A percentile compares a stretch with the other conserved stretches of the same genome.
Conservation (phyloP, 306 rosid genomes). For the Coriaria nepalensis region DNA sequence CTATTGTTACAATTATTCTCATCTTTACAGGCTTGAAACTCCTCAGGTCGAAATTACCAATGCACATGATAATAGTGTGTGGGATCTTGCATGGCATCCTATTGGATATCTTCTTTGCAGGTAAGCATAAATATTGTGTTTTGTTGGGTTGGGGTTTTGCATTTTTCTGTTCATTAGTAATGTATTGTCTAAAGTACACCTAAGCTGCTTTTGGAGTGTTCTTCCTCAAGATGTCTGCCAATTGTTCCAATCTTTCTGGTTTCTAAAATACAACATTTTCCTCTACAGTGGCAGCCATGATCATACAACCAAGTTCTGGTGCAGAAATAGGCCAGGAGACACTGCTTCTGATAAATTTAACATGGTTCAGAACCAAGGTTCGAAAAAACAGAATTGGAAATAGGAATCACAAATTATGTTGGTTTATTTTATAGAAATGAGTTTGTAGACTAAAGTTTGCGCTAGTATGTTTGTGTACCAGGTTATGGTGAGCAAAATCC, state of each 20-base stretch:
- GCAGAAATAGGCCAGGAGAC: slow-evolving; percentile 98
- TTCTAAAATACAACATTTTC: background rate
- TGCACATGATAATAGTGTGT: slow-evolving; percentile 89
- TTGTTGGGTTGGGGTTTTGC: slow-evolving; percentile 8
- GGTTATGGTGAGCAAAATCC: slow-evolving; percentile 84
- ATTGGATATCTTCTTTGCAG: slow-evolving; percentile 98
- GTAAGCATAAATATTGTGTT: slow-evolving; percentile 26
- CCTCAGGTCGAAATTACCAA: slow-evolving; percentile 82
- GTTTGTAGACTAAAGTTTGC: no score
- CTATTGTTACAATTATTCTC: slow-evolving; percentile 14
- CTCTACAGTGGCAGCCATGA: slow-evolving; percentile 96
- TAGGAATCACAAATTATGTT: background rate
- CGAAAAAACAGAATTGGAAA: background rate
- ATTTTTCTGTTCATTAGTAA: background rate
- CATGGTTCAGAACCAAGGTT: slow-evolving; percentile 58
- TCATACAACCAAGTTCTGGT: slow-evolving; percentile 95
- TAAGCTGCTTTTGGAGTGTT: no score
- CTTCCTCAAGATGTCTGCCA: no score
- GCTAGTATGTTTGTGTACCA: slow-evolving; percentile 13
- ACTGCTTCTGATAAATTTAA: slow-evolving; percentile 64
- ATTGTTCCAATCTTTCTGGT: background rate
- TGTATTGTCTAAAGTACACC: background rate
- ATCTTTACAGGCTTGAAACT: slow-evolving; percentile 65
- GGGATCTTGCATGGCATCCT: slow-evolving; percentile 99
- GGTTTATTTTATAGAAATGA: no score